Evolutionary conservation across 2,329 filamentous ascomycete genomes (phyloP).

Genomic region (Pseudogymnoascus sp.): DNA sequence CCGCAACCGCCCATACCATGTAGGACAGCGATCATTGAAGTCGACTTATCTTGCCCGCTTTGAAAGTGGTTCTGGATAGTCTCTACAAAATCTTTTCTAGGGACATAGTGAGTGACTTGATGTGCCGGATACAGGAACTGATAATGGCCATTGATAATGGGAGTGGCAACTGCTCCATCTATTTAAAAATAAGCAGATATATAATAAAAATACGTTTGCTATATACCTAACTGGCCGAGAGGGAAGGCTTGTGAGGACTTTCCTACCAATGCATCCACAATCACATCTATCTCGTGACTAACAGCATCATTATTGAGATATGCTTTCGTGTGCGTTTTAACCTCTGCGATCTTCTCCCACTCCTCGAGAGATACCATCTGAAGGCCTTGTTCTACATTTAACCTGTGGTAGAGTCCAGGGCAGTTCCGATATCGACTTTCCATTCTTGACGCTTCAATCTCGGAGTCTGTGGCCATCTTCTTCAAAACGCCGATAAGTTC

Average conservation of each 20-base stretch:
- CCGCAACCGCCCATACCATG: constrained; percentile 19
- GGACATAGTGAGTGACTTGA: constrained; percentile 10
- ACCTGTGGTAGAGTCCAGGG: constrained; percentile 18
- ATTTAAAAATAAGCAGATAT: neutral
- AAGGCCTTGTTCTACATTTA: constrained; percentile 18
- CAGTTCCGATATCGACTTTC: constrained; percentile 10
- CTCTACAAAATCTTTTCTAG: neutral
- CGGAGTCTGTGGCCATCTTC: constrained; percentile 12
- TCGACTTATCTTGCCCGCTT: neutral
- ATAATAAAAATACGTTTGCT: neutral
- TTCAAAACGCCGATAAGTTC: constrained; percentile 11
- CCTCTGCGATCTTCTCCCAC: constrained; percentile 18
- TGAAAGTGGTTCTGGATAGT: neutral
- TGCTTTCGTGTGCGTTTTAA: constrained; percentile 14
- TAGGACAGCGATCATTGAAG: constrained; percentile 14
- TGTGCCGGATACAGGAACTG: constrained; percentile 10
- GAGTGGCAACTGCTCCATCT: constrained; percentile 10
- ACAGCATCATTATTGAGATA: constrained; percentile 10
- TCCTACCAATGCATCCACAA: constrained; percentile 12
- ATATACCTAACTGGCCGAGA: neutral
- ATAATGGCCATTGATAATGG: neutral
- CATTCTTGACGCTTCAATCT: constrained; percentile 8
- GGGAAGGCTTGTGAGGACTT: neutral
- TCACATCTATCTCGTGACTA: constrained; percentile 5
- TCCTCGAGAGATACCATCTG: constrained; percentile 16